phyloP scores from a whole-genome alignment of 805 yeast species.

The Wickerhamomyces mucosus region DNA sequence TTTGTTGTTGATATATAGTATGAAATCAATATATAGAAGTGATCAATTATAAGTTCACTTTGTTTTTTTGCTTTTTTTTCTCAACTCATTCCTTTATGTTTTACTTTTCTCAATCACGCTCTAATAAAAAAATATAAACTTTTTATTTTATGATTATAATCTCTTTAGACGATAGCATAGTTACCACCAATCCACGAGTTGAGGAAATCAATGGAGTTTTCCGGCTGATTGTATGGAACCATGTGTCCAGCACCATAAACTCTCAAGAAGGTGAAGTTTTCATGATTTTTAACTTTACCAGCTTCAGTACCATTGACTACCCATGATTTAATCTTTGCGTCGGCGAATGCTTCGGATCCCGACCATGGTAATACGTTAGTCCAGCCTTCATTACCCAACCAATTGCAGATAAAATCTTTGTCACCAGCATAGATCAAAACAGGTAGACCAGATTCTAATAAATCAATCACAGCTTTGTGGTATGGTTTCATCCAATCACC shows the following conservation, averaged over 20 bases:
- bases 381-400: conserved; percentile 93
- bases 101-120: too few relatives aligned
- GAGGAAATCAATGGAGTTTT: conserved; percentile 66
- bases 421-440: conserved; percentile 92
- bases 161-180: conserved; percentile 26
- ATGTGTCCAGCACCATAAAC: conserved; percentile 90
- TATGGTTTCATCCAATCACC: conserved; percentile 94
- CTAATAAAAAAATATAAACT: too few relatives aligned
- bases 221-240: conserved; percentile 91
- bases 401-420: conserved; percentile 92
- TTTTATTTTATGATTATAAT: too few relatives aligned
- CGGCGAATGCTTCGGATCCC: conserved; percentile 42
- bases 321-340: conserved; percentile 38
- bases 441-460: conserved; percentile 68
- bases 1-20: not conserved
- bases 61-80: too few relatives aligned
- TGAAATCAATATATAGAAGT: not conserved
- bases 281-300: conserved; percentile 61
- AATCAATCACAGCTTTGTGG: conserved; percentile 61
- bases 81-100: too few relatives aligned
- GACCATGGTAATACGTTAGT: conserved; percentile 64
- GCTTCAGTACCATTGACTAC: conserved; percentile 38
- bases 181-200: conserved; percentile 80
- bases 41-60: too few relatives aligned
- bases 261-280: conserved; percentile 71